Evolutionary conservation across 805 yeast genomes (phyloP), one percentile per base, ranked within the genome.

Genomic region (Saturnispora zaruensis): DNA sequence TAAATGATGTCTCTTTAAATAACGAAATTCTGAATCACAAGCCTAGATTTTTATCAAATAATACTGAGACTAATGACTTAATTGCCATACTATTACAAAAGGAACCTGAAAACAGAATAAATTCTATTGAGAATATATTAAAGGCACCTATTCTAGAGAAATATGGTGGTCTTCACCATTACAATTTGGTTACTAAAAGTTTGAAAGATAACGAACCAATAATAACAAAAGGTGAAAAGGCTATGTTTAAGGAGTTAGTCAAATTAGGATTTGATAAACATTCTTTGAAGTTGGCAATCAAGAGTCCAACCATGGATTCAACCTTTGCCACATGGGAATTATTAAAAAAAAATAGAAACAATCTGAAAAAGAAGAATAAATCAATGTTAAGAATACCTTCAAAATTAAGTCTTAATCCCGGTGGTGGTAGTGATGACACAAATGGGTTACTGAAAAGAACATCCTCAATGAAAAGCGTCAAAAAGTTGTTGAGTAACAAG

Each of bases 321-420:
- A 67, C 85, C 14, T 78, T 85, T 13, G 96, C 91, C 0, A 72
- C 82, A 51, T 88, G 90, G 83, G 81, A 81, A 43, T 68, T 87
- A 18, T 65, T 81, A 16, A 65, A 83, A 26, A 87, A 84, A 21
- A 67, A 70, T 41, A 82, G 78, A 55, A 64, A 65, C 21, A 36
- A 20, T 36, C 9, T 36, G 48, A 67, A 69, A 44, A 81, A 78
- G 55, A 63, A 66, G 45, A 70, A 64, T 62, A 56, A 59, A 61
- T 21, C 44, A 57, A 62, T 64, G 41, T 60, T 66, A 45, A 57
- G 61, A 49, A 62, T 70, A 45, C 58, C 65, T 58, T 46, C 66
- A 32, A 55, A 63, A 43, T 42, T 65, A n/a, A 41, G 50, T 4
- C 45, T 30, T 30, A 57, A 57, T 26, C 54, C 30, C n/a, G 20